Base-by-base conservation (phyloP, 2,329 filamentous ascomycete genomes). In the Neophaeococcomyces mojaviensis region DNA sequence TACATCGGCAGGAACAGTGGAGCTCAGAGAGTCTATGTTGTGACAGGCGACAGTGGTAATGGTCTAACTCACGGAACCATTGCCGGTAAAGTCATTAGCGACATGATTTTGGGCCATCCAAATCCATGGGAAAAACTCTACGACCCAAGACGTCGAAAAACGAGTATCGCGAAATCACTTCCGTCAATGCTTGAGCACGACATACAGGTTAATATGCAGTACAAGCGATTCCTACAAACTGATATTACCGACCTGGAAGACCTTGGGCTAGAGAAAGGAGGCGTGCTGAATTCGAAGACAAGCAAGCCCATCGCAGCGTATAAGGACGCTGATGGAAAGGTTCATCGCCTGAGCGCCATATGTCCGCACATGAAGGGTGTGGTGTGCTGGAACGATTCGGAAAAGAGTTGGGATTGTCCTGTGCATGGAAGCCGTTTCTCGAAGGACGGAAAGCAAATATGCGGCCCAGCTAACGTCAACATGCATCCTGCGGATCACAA, bases 241-340 rank as follows among this genome's bases (percentile, higher is more conserved):
- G 77, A 79, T 50, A 75, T 79, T 41, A 61, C 62, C 1, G 74
- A 79, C 52, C 77, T 80, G 28, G 75, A 78, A 54, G 73, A 79
- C 33, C 61, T 79, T 1, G 67, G 61, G 0, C 62, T 58, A 0
- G 74, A 73, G 0, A 64, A 65, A 12, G 76, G 75, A 2, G 76
- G 72, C 1, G 73, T 79, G 4, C 54, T 79, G 48, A 77, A 78
- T 51, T 51, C 66, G n/a, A 38, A 48, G 7, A 59, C 63, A 1
- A 61, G 59, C n/a, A 71, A 67, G 49, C 75, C 75, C 0, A 51
- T 76, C 7, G 76, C 75, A 0, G 69, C 78, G 0, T 80, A 78
- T 61, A 78, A 76, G 55, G 73, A 77, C 48, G 72, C 76, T 4
- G 59, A 70, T 0, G 74, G 74, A 0, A 65, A 73, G 22, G 64